Base-by-base conservation (phyloP, 1,139 yeast species). In the Blastobotrys petasosporus region DNA sequence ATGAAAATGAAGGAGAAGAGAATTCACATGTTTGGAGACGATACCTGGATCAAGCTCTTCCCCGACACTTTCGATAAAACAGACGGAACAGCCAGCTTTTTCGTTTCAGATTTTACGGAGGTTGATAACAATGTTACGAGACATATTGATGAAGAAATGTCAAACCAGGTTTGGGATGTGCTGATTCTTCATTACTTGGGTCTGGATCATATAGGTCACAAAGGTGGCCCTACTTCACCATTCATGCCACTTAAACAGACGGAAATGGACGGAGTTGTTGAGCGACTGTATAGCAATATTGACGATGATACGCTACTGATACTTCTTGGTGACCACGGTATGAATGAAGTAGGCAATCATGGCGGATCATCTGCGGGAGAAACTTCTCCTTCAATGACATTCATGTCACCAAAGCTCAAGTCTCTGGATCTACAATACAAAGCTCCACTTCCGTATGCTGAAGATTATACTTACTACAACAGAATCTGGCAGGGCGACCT, bases 131-230 rank as follows among this genome's bases (percentile, higher is more conserved):
- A 94, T 57, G 98, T 94, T 7, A 90, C 98, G 0, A 74, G 97
- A 45, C 97, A 92, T 62, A 64, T 92, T 34, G 79, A 77, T 41
- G 53, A 60, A 2, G 85, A 84, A 54, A 64, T 87, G 42, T 50
- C 54, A 3, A 52, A 54, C 5, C 53, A 57, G 7, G 58, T 70
- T 1, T 92, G 97, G 97, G 96, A 92, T 62, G 84, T 82, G 2
- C 67, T 92, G 51, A 84, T 94, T 42, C 68, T 94, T 44, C 98
- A 94, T 62, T 94, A 92, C 59, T 70, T 94, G 23, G 99, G 98
- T 0, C 69, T 94, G 39, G 98, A 94, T 62, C 98, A 94, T 63
- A 94, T 94, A 56, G 98, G 99, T 1, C 98, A 94, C 63, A 90
- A 88, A 61, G 94, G 95, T 33, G 99, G 98, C 0, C 94, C 98